Base-by-base conservation (phyloP, 352 stramenopile genomes). In the Plasmopara muralis region DNA sequence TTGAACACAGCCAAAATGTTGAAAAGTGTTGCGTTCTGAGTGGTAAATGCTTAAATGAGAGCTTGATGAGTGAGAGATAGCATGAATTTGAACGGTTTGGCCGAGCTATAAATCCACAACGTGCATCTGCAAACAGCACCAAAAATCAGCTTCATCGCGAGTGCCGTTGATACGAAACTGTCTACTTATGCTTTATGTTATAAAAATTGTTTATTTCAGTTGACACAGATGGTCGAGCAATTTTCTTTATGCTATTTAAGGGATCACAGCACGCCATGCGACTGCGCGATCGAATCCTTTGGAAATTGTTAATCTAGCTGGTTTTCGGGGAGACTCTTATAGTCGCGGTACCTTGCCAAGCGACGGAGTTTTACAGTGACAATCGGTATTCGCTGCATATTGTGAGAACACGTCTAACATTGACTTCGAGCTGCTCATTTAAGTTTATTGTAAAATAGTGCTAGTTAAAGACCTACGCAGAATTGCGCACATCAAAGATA, bases 31-130 rank as follows among this genome's bases (percentile, higher is more conserved):
- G 54, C 44, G 20, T 43, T 54, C 33, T 15, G 8, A 12, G 14
- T 59, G 50, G 60, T 44, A 57, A 64, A 64, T 52, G 15, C 4
- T 31, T 20, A 38, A 68, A 47, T 68, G 60, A 47, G 39, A 10
- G 8, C 30, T 54, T 45, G 48, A 35, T 57, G 28, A 0, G 40
- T 33, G 14, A n/a, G 13, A 18, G 49, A 41, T 25, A 4, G 16
- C 25, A 30, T 33, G 31, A 39, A 14, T 18, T 9, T 34, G 7
- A 28, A 10, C 18, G 25, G 30, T 41, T 47, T 33, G 43, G 30
- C n/a, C 37, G 18, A 28, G 4, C 34, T 42, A 44, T 29, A 35
- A 44, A 3, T 43, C 20, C 9, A 52, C 28, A 45, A 37, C 13
- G 39, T 43, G 16, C 38, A 9, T 12, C 10, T 0, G 31, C 31